Base-by-base conservation (phyloP, 495 filamentous ascomycete species). In the Penicillium salamii region DNA sequence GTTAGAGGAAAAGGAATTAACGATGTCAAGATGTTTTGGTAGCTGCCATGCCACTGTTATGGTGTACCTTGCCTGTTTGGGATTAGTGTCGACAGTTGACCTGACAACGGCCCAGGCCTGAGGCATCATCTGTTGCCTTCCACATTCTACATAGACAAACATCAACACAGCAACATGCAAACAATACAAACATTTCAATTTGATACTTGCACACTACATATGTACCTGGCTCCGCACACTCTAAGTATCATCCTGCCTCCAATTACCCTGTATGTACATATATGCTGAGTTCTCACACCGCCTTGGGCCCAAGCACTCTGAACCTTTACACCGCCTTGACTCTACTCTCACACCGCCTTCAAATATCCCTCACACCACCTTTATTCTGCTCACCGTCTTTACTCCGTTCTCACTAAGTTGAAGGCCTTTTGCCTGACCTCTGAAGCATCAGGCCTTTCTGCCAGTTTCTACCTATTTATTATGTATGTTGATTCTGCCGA, bases 41-140 rank as follows among this genome's bases (percentile, higher is more conserved):
- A 69, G 57, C 58, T 64, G 64, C 63, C 65, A 68, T 66, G 67
- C 67, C 67, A 64, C 63, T 71, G 70, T 71, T 71, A 63, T 72
- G 70, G 70, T 74, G 57, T 72, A 66, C 46, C 69, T 49, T 17
- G 1, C 65, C 60, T 11, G 11, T 49, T 60, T 24, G 15, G 65
- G 72, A 33, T 51, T 73, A 74, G 72, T 42, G 59, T 17, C 5
- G 7, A 2, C 15, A 13, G 72, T 76, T 74, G 72, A 63, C 72
- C 61, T 57, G 72, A 63, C 69, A 74, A 76, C 72, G n/a, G n/a
- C n/a, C n/a, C 34, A 13, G 44, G 55, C 51, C 52, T 54, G 18
- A 62, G 54, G 58, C 54, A 53, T n/a, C 17, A 23, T 46, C 5
- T 0, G 39, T 46, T 51, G 52, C 58, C 55, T 58, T 40, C 42